Base-by-base conservation (phyloP, 306 rosid species). In the Ceratonia siliqua region DNA sequence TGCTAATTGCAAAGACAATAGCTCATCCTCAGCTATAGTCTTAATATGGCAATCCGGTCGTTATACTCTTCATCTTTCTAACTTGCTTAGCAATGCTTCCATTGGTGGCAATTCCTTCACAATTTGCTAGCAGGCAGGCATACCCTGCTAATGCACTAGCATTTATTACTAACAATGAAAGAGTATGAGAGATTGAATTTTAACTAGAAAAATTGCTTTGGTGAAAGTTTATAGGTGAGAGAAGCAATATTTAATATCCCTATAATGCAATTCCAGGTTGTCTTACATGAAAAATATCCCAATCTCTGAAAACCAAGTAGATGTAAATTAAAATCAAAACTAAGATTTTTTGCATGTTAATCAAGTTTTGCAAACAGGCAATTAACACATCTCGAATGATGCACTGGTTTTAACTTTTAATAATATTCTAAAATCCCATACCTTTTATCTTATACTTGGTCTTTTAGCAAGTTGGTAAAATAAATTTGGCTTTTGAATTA, bases 71-170 rank as follows among this genome's bases (percentile, higher is more conserved):
- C 85, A 90, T 84, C 86, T 88, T 82, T 92, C 96, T 4, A 92
- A 87, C 84, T 89, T 93, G 87, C 98, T 90, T 58, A 93, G 78
- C 77, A 93, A 59, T 75, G 94, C 96, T 35, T 93, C 98, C 82
- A 89, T 77, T 41, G 87, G 88, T 25, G 98, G 98, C 38, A 93
- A 87, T 89, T 93, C 98, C 79, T 86, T 57, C 74, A 78, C 63
- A 62, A 93, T 90, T 85, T 93, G 79, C 82, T 64, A 75, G 96
- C 98, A 90, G 78, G 89, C 93, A 10, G 98, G 98, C 87, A 93
- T 85, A 53, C 98, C 98, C 98, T 90, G 95, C 70, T 72, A 84
- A 72, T 48, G 36, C 57, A 55, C 48, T 42, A 33, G 35, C 43
- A 39, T 41, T 56, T 13, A 32, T 27, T 21, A 65, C 9, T 33